Conservation (phyloP, 2,329 filamentous ascomycete genomes). For the Sporothrix sp. region DNA sequence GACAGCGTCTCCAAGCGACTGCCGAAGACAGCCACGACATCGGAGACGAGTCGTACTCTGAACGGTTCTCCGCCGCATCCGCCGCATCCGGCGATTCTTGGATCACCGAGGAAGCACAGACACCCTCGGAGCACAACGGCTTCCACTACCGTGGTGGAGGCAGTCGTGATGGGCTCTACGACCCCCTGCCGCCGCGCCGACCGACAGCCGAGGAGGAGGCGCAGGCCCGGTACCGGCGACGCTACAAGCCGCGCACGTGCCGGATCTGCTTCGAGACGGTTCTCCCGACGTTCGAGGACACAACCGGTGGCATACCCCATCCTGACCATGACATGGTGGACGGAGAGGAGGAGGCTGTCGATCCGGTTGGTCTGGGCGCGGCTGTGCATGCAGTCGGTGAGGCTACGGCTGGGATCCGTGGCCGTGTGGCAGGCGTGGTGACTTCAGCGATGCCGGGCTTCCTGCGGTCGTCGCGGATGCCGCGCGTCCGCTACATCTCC, state of each 20-base stretch:
- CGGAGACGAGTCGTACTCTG: background rate
- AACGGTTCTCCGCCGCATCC: background rate
- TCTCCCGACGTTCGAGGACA: constrained; percentile 37
- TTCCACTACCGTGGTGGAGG: background rate
- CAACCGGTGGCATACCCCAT: constrained; percentile 19
- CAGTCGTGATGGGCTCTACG: too few species aligned
- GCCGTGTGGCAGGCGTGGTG: constrained; percentile 6
- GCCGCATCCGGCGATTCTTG: constrained; percentile 5
- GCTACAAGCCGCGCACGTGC: constrained; percentile 66
- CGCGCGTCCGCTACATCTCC: constrained; percentile 52
- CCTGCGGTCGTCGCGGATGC: constrained; percentile 21
- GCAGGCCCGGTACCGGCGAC: constrained; percentile 20
- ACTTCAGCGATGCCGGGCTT: constrained; percentile 24
- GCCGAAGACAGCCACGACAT: background rate
- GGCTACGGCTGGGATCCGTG: background rate
- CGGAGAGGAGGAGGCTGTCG: background rate
- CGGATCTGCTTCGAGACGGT: constrained; percentile 77
- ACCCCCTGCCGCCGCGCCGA: background rate
- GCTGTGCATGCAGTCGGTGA: background rate
- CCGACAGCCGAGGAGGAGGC: constrained; percentile 1
- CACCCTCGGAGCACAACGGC: background rate
- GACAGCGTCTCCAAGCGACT: background rate
- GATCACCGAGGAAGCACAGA: constrained; percentile 2
- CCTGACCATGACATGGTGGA: background rate
- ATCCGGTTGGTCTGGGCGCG: background rate